Base-by-base conservation (phyloP, 495 filamentous ascomycete genomes). In the Penicillium dipodomyicola region DNA sequence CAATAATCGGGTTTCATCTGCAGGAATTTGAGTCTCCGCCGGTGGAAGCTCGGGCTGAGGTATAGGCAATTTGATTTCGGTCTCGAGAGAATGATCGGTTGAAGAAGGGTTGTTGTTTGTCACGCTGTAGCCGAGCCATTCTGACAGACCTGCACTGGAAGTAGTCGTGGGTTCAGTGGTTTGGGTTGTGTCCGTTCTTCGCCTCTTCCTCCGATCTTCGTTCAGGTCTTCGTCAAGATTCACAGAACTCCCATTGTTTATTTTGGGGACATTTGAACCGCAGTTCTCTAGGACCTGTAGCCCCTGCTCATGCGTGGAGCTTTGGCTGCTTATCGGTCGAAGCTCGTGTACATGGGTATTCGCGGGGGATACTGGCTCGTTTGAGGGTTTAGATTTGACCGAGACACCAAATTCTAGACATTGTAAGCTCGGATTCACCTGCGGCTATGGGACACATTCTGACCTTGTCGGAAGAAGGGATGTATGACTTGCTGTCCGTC, bases 191-290 rank as follows among this genome's bases (percentile, higher is more conserved):
- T 65, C 63, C 12, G 72, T 80, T 59, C 79, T 84, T 40, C 75
- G 72, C 17, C 83, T 72, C 62, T 86, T 85, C 39, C 73, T 69
- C 22, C 78, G 68, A 39, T 59, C 46, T 14, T 67, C 56, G 53
- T 82, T 81, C 0, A 70, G 71, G 47, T 82, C 78, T 40, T 74
- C 72, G 9, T 75, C 71, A 1, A 29, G 12, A 8, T 25, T 8
- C 15, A 15, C 23, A 3, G 43, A 15, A 12, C 9, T 35, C 8
- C 25, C 52, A 14, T 23, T 17, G 9, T 6, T 29, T 9, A 11
- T 11, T 14, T 47, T 17, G 12, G 10, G 15, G 5, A 4, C 2
- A 29, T 35, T 30, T 7, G 9, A 14, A 14, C 39, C 10, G 5
- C 6, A 4, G 8, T 27, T 25, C 14, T 37, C 22, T 3, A 4